Percentiles rank a stretch among this genome's conserved stretches.
phyloP scores from a whole-genome alignment of 768 basidiomycete genomes.

The Leccinum variicolor region DNA sequence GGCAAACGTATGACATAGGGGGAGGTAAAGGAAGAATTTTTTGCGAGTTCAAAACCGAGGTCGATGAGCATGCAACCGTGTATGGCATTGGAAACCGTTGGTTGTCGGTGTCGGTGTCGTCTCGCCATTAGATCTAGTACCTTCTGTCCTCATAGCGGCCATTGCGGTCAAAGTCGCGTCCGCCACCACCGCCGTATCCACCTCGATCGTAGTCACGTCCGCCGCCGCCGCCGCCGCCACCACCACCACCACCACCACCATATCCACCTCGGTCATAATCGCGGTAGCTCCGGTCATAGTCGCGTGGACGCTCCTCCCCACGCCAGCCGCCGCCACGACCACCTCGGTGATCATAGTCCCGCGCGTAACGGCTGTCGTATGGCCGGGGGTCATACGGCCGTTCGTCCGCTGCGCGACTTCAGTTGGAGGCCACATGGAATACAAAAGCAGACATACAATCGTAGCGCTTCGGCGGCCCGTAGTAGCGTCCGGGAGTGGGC shows the following conservation, averaged over 20 bases:
- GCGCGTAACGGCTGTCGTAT: slow-evolving; percentile 83
- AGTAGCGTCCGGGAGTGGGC: slow-evolving; percentile 93
- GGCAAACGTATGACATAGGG: background rate
- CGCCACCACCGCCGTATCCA: slow-evolving; percentile 22
- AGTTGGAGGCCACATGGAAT: background rate
- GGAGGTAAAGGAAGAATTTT: background rate
- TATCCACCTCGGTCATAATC: slow-evolving; percentile 34
- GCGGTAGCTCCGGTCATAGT: slow-evolving; percentile 32
- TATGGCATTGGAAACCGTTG: background rate
- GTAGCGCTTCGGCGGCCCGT: slow-evolving; percentile 83
- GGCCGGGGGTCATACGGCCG: slow-evolving; percentile 91
- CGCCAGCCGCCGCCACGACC: slow-evolving; percentile 41
- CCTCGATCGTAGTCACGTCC: slow-evolving; percentile 40
- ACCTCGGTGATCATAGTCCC: slow-evolving; percentile 54
- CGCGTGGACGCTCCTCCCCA: slow-evolving; percentile 32
- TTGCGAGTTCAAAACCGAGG: background rate
- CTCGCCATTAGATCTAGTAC: slow-evolving; percentile 28
- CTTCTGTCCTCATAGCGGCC: slow-evolving; percentile 43
- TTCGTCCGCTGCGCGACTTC: slow-evolving; percentile 48
- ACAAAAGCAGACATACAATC: slow-evolving; percentile 45
- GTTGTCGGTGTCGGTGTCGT: background rate
- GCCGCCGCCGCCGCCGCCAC: slow-evolving; percentile 15
- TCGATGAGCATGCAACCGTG: slow-evolving; percentile 1
- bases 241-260: slow-evolving; percentile 10
- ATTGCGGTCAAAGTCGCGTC: slow-evolving; percentile 38